These are phyloP conservation scores for Cenchrus purpureus DNA, from an alignment of 176 grass and related monocot species.

Conservation along the genomic window DNA sequence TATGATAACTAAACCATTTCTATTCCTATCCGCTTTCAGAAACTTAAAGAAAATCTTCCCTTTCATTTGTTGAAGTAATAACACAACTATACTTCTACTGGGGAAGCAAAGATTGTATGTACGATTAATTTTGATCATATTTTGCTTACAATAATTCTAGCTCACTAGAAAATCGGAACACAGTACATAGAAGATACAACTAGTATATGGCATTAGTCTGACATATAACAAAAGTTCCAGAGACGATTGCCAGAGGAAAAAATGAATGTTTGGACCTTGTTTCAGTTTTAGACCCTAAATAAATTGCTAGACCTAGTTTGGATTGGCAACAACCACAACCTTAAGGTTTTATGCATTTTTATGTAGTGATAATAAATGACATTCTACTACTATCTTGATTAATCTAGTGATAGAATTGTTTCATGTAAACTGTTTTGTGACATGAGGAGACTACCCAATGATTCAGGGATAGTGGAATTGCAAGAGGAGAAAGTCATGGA, in stretches of 20 bases:
- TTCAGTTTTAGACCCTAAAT: neutral
- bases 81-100: neutral
- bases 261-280: neutral
- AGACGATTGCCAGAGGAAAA: neutral
- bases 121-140: neutral
- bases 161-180: neutral
- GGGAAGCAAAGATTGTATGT: neutral
- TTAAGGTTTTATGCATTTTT: neutral
- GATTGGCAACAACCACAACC: neutral
- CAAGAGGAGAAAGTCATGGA: conserved; percentile 33
- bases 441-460: neutral
- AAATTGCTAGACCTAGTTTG: neutral
- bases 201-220: neutral
- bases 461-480: conserved; percentile 21
- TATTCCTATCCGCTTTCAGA: neutral
- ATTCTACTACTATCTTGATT: neutral
- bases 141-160: neutral
- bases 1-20: neutral
- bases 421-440: no score
- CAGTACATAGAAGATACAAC: neutral
- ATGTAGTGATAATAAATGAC: neutral
- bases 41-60: neutral
- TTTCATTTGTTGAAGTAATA: neutral
- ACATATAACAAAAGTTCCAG: neutral
- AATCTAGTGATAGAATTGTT: no score